Conservation (phyloP, 257 asterid species). For the Thymus mandschuricus region DNA sequence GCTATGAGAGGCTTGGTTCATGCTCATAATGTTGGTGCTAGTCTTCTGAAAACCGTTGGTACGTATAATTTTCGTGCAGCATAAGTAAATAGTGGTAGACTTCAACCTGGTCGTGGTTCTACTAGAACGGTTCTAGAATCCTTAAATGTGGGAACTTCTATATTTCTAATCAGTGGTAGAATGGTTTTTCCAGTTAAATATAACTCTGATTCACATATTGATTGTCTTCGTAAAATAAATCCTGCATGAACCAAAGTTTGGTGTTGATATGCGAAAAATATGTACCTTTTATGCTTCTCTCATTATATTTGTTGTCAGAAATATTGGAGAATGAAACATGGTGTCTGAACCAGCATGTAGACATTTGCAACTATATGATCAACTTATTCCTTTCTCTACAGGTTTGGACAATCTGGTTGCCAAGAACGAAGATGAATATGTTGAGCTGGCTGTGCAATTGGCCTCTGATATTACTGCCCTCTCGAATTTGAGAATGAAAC, state of each 20-base stretch:
- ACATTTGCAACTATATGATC: background rate
- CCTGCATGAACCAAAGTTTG: background rate
- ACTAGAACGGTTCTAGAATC: background rate
- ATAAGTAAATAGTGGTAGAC: conserved; percentile 16
- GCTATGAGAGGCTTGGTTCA: conserved; percentile 95
- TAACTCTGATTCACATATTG: conserved; percentile 4
- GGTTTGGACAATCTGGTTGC: conserved; percentile 83
- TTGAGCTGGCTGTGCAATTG: conserved; percentile 64
- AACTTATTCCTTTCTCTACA: conserved; percentile 37
- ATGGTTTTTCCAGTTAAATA: background rate
- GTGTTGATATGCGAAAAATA: background rate
- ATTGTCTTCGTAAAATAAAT: background rate
- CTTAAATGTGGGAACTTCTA: too few species aligned
- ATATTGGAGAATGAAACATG: background rate
- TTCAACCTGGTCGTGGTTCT: conserved; percentile 21
- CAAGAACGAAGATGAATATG: conserved; percentile 81
- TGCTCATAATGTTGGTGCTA: conserved; percentile 97
- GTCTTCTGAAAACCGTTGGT: conserved; percentile 89
- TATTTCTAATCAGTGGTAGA: too few species aligned
- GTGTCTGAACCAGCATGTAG: background rate
- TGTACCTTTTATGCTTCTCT: background rate
- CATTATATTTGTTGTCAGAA: background rate
- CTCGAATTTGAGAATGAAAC: conserved; percentile 69
- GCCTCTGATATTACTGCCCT: conserved; percentile 76
- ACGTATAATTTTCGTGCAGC: conserved; percentile 32